Base-by-base conservation (phyloP, 73 alveolate genomes). In the Tetrahymena malaccensis region DNA sequence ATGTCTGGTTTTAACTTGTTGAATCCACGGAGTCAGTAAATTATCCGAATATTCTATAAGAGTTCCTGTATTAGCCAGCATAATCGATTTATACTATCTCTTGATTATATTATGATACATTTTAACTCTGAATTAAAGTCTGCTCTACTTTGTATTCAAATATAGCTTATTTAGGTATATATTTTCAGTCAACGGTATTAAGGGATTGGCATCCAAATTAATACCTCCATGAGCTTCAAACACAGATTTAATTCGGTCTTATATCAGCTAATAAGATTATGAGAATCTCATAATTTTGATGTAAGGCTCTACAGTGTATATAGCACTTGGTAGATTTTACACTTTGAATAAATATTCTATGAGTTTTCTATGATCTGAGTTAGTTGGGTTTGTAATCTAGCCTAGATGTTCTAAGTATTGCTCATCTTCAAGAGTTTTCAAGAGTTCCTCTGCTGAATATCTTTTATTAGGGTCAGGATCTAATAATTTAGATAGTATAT, bases 361-460 rank as follows among this genome's bases (percentile, higher is more conserved):
- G 40, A 96, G 57, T 83, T 38, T 94, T 50, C 43, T 35, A 44
- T 89, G 85, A 56, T 96, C 97, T 55, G 96, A 43, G 33, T 93
- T 44, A 84, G 37, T 95, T n/a, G 96, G 96, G 55, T 95, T 83
- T 31, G 97, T 85, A 40, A 96, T 84, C 35, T 93, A 94, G 27
- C 96, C 35, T 27, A 96, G 83, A 50, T 96, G 70, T 22, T 93
- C 95, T 58, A 93, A 95, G 50, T 96, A 94, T 50, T 94, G 31
- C 55, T 96, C 93, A 55, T 96, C 96, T 40, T 96, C 95, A 85
- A 95, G 89, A 17, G 96, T 94, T 37, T 95, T 83, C 93, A 99
- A 94, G 21, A 99, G 96, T 83, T 97, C 98, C 56, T 96, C 97
- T 34, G 98, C 98, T 27, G 93, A 84, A 22, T 99, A 99, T 37